Conservation (phyloP, 1,139 yeast genomes). For the Protomyces arabidopsidicola region DNA sequence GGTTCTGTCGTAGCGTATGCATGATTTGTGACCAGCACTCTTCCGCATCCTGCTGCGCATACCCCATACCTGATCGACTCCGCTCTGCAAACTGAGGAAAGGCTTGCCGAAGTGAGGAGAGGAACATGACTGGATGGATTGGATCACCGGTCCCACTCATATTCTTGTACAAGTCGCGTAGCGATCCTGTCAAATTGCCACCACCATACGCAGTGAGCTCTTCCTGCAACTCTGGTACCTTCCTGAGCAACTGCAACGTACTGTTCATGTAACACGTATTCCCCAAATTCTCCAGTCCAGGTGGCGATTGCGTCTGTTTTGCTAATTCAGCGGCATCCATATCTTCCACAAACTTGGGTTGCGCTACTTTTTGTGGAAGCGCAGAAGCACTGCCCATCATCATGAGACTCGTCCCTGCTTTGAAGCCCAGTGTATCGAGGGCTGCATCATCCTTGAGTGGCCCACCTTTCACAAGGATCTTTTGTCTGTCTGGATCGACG, state of each 20-base stretch:
- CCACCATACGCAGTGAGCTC: conserved; percentile 35
- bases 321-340: conserved; percentile 48
- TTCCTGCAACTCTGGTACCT: conserved; percentile 55
- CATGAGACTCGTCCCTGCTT: conserved; percentile 68
- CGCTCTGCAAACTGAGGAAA: conserved; percentile 89
- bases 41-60: conserved; percentile 96
- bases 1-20: conserved; percentile 34
- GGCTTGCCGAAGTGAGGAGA: conserved; percentile 54
- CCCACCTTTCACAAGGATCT: conserved; percentile 61
- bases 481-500: conserved; percentile 83
- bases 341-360: conserved; percentile 58
- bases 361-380: conserved; percentile 51
- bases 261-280: conserved; percentile 32
- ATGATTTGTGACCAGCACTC: conserved; percentile 85
- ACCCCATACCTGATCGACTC: conserved; percentile 57
- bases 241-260: conserved; percentile 44
- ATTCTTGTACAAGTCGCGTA: conserved; percentile 38
- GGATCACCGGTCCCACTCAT: conserved; percentile 39
- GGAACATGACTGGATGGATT: conserved; percentile 54
- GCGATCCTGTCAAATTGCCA: conserved; percentile 15
- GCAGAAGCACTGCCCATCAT: conserved; percentile 87
- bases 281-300: conserved; percentile 37
- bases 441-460: conserved; percentile 27
- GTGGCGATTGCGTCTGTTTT: conserved; percentile 50
- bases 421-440: conserved; percentile 46